Evolutionary conservation across 2,329 filamentous ascomycete species (phyloP).

Genomic region (Tolypocladium sp.): DNA sequence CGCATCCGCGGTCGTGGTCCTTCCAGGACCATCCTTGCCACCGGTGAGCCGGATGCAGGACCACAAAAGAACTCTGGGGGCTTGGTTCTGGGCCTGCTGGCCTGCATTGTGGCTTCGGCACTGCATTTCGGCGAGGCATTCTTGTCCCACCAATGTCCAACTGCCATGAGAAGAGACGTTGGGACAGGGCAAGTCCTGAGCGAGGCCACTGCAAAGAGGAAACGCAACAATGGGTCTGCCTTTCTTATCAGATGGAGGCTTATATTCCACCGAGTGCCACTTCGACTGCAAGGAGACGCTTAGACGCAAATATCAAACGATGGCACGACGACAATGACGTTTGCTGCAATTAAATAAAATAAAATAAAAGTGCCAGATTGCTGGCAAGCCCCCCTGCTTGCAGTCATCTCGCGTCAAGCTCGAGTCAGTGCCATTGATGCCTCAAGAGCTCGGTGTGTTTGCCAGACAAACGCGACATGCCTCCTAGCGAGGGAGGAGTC

Average conservation of each 20-base stretch:
- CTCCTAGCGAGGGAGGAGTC: background rate
- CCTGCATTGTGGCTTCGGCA: too few species aligned
- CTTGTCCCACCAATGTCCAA: too few species aligned
- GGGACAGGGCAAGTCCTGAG: background rate
- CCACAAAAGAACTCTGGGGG: background rate
- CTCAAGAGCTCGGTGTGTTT: background rate
- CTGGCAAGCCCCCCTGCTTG: background rate
- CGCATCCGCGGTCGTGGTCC: background rate
- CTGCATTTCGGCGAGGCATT: too few species aligned
- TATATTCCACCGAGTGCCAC: background rate
- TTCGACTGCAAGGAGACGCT: background rate
- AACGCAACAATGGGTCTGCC: background rate
- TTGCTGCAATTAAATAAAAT: background rate
- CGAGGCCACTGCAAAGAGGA: background rate
- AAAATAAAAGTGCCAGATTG: background rate
- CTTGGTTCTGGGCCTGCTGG: background rate
- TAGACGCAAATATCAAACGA: background rate
- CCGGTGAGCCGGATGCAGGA: background rate
- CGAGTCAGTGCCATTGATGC: background rate
- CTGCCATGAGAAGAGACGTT: too few species aligned
- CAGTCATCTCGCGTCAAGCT: background rate
- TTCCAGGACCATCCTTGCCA: background rate
- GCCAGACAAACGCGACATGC: background rate
- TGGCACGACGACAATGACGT: background rate
- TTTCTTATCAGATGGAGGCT: background rate